Evolutionary conservation across 192 early-diverging fungal genomes (phyloP).

Genomic region (Coemansia sp.): DNA sequence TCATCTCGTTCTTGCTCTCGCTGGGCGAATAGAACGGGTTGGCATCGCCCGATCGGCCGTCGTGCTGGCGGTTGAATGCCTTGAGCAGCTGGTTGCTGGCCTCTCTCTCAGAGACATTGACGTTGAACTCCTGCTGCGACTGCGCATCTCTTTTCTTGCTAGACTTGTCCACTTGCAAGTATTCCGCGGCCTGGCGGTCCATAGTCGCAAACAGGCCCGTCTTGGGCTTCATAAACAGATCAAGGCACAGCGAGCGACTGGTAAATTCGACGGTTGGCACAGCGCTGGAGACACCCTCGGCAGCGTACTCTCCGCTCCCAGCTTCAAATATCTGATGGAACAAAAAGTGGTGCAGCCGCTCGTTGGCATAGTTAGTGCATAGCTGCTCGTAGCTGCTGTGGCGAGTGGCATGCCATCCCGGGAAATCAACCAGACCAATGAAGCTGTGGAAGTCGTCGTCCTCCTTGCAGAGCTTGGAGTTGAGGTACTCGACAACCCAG

Average conservation of each 20-base stretch:
- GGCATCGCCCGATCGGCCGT: conserved; percentile 30
- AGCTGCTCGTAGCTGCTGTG: conserved; percentile 57
- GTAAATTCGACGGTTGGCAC: conserved; percentile 57
- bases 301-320: conserved; percentile 58
- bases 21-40: conserved; percentile 43
- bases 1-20: conserved; percentile 55
- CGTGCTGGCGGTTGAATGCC: conserved; percentile 47
- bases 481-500: conserved; percentile 82
- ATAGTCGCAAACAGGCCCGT: conserved; percentile 75
- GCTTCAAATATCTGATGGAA: conserved; percentile 71
- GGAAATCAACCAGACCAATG: conserved; percentile 83
- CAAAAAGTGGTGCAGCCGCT: conserved; percentile 78
- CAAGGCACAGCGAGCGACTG: conserved; percentile 66
- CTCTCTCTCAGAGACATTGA: conserved; percentile 38
- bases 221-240: conserved; percentile 66
- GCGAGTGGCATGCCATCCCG: conserved; percentile 64
- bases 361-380: conserved; percentile 87
- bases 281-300: conserved; percentile 56
- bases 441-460: conserved; percentile 61
- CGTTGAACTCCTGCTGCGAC: conserved; percentile 39
- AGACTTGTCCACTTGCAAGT: conserved; percentile 26
- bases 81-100: conserved; percentile 50
- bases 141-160: conserved; percentile 22
- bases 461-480: conserved; percentile 74
- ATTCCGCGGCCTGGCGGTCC: conserved; percentile 60